Conservation (phyloP, 805 yeast genomes). For the Kluyveromyces wickerhamii region DNA sequence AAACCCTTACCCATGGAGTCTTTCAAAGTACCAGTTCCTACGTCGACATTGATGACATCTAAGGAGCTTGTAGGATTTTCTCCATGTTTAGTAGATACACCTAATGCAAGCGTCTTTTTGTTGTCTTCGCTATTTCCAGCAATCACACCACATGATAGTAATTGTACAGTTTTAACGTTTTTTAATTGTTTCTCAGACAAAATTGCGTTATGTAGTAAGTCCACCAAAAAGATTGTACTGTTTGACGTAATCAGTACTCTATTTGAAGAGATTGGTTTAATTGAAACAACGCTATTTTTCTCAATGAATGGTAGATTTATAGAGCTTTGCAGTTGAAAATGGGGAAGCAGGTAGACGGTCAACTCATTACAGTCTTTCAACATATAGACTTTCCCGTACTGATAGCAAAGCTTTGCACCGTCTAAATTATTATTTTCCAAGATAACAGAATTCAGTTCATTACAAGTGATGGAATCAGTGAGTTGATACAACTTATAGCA, state of each 20-base stretch:
- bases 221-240: slow-evolving; percentile 23
- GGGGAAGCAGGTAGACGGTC: slow-evolving; percentile 19
- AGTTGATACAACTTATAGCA: slow-evolving; percentile 22
- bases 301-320: slow-evolving; percentile 22
- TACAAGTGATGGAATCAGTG: slow-evolving; percentile 11
- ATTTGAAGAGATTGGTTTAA: slow-evolving; percentile 24
- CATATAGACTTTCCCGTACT: slow-evolving; percentile 24
- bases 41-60: slow-evolving; percentile 37
- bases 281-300: slow-evolving; percentile 12
- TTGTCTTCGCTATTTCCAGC: slow-evolving; percentile 8
- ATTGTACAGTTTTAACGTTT: slow-evolving; percentile 24
- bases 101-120: slow-evolving; percentile 23
- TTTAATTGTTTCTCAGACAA: slow-evolving; percentile 20
- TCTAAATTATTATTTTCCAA: slow-evolving; percentile 16
- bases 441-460: slow-evolving; percentile 22
- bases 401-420: slow-evolving; percentile 19
- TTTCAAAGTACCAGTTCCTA: slow-evolving; percentile 59
- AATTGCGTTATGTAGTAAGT: slow-evolving; percentile 22
- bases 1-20: slow-evolving; percentile 63
- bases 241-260: slow-evolving; percentile 24
- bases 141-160: slow-evolving; percentile 20
- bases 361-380: slow-evolving; percentile 12
- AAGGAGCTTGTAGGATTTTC: slow-evolving; percentile 22
- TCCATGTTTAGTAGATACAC: slow-evolving; percentile 25
- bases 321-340: slow-evolving; percentile 17